Percentiles rank a stretch among this genome's conserved stretches.
Evolutionary conservation across 2,329 filamentous ascomycete species (phyloP).

Genomic region (Trichothecium sympodiale): DNA sequence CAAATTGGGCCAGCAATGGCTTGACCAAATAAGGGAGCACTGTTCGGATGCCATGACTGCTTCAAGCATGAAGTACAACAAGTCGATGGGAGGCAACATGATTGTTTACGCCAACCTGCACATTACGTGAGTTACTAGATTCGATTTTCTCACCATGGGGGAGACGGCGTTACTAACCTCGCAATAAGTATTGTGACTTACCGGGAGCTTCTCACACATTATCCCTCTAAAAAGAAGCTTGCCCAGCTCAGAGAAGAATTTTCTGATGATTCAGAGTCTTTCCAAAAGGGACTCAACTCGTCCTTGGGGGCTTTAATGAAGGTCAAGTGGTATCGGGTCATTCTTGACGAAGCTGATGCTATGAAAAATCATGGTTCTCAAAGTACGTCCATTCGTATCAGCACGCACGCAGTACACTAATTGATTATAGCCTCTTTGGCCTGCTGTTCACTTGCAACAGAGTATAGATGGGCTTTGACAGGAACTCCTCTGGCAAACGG

Average conservation of each 20-base stretch:
- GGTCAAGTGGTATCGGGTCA: slow-evolving; percentile 35
- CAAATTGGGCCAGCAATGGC: slow-evolving; percentile 16
- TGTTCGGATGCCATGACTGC: not conserved
- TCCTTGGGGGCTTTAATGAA: slow-evolving; percentile 9
- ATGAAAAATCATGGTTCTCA: slow-evolving; percentile 37
- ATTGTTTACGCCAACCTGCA: not conserved
- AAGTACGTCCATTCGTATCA: slow-evolving; percentile 13
- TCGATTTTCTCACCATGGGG: not conserved
- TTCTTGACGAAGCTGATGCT: slow-evolving; percentile 45
- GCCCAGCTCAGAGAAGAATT: not conserved
- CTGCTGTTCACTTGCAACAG: slow-evolving; percentile 14
- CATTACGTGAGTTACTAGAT: slow-evolving; percentile 6
- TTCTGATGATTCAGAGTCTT: not conserved
- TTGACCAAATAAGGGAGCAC: slow-evolving; percentile 14
- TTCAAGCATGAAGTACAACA: slow-evolving; percentile 6
- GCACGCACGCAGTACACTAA: not conserved
- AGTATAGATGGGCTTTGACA: slow-evolving; percentile 22
- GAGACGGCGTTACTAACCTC: too few relatives aligned
- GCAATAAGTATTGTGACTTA: slow-evolving; percentile 18
- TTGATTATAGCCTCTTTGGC: slow-evolving; percentile 8
- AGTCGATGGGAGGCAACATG: not conserved
- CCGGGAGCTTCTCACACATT: slow-evolving; percentile 12
- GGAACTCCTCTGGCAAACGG: slow-evolving; percentile 24
- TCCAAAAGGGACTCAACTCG: not conserved
- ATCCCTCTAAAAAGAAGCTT: not conserved